Percentiles rank a stretch among this genome's conserved stretches.
Conservation (phyloP, 2,329 filamentous ascomycete genomes). For the Microcyclospora pomicola region DNA sequence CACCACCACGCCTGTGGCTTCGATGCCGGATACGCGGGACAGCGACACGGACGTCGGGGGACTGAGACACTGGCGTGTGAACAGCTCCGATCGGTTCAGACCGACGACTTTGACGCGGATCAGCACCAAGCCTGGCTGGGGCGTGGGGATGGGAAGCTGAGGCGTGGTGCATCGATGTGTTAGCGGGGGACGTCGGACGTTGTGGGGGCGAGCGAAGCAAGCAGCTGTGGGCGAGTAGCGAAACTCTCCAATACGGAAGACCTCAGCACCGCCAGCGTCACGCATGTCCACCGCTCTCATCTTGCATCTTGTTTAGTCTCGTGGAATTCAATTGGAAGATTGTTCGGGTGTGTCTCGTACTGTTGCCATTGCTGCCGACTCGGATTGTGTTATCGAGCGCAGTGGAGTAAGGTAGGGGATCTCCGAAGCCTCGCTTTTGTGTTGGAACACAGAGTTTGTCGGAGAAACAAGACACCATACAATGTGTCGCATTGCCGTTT, state of each 20-base stretch:
- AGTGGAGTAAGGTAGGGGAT: too few species aligned
- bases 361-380: too few species aligned
- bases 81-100: slow-evolving; percentile 35
- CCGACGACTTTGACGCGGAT: slow-evolving; percentile 32
- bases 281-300: slow-evolving; percentile 35
- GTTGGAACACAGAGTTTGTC: too few species aligned
- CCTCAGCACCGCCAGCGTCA: slow-evolving; percentile 26
- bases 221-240: too few species aligned
- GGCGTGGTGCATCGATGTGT: slow-evolving; percentile 21
- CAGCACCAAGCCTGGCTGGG: slow-evolving; percentile 26
- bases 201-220: too few species aligned
- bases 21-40: slow-evolving; percentile 35
- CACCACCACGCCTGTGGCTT: slow-evolving; percentile 31
- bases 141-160: slow-evolving; percentile 26
- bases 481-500: too few species aligned
- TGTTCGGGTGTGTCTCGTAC: too few species aligned
- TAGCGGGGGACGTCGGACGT: too few species aligned
- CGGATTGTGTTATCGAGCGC: too few species aligned
- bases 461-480: too few species aligned
- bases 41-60: slow-evolving; percentile 24
- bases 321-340: too few species aligned
- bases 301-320: slow-evolving; percentile 2
- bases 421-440: too few species aligned
- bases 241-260: slow-evolving; percentile 23
- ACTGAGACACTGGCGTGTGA: slow-evolving; percentile 31